These are phyloP conservation scores for Chalciporus piperatus DNA, from an alignment of 768 basidiomycete species.

Conservation along the genomic window DNA sequence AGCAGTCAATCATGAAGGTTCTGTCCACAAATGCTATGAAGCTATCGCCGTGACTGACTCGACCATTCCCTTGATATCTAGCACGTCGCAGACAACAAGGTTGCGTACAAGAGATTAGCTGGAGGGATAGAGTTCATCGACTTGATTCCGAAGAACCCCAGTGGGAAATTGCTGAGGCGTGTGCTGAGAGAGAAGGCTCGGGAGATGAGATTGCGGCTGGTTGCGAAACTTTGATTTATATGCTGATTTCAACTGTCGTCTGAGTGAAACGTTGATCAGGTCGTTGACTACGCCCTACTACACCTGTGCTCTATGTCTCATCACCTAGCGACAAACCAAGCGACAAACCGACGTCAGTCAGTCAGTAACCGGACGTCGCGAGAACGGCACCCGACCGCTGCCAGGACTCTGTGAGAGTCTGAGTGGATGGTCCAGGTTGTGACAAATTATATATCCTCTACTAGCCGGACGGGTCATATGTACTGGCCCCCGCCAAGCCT, in stretches of 20 bases:
- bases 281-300: too few species aligned
- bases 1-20: slow-evolving; percentile 54
- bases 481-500: background rate
- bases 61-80: slow-evolving; percentile 16
- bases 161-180: slow-evolving; percentile 62
- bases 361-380: too few species aligned
- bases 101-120: slow-evolving; percentile 56
- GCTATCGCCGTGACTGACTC: background rate
- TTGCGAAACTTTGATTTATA: slow-evolving; percentile 28
- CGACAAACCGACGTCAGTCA: too few species aligned
- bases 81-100: slow-evolving; percentile 59
- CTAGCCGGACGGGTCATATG: background rate
- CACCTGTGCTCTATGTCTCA: too few species aligned
- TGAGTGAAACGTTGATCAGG: too few species aligned
- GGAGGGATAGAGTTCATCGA: slow-evolving; percentile 66
- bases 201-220: slow-evolving; percentile 2
- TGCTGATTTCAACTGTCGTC: too few species aligned
- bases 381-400: too few species aligned
- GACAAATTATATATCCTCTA: background rate
- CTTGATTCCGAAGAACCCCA: slow-evolving; percentile 65
- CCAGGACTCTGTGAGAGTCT: too few species aligned
- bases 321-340: too few species aligned
- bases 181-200: slow-evolving; percentile 52
- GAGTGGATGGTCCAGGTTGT: too few species aligned
- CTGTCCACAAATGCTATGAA: background rate